Conservation (phyloP, 306 rosid genomes). For the Vigna trinervia region DNA sequence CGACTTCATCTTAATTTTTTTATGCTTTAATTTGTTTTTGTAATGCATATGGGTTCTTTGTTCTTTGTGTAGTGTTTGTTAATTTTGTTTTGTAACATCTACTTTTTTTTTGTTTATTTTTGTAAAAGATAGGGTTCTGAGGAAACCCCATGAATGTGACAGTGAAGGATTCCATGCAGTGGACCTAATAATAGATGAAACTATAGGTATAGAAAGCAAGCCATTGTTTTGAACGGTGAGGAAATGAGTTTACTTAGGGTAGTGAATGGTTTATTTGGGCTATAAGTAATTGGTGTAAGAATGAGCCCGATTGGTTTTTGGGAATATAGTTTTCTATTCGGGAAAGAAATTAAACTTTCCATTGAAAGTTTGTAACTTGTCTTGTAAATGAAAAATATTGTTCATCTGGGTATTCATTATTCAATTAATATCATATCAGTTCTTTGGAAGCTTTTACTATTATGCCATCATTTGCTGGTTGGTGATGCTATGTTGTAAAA, state of each 20-base stretch:
- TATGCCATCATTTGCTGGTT: neutral
- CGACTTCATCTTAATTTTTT: too few species aligned
- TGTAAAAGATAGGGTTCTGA: neutral
- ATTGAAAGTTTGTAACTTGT: constrained; percentile 52
- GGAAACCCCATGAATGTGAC: neutral
- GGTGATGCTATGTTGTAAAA: neutral
- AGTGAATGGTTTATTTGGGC: neutral
- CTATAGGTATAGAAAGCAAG: constrained; percentile 40
- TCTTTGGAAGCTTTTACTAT: neutral
- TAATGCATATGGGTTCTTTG: neutral
- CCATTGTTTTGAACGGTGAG: constrained; percentile 51
- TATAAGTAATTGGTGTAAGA: constrained; percentile 46
- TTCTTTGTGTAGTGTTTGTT: neutral
- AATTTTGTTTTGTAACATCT: neutral
- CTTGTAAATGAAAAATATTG: constrained; percentile 56
- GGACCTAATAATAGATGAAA: constrained; percentile 51
- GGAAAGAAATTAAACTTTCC: constrained; percentile 48
- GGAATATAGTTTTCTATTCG: constrained; percentile 52
- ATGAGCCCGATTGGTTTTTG: constrained; percentile 46
- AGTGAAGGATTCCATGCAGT: neutral
- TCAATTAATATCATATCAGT: neutral
- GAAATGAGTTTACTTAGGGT: constrained; percentile 58
- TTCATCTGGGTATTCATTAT: constrained; percentile 37
- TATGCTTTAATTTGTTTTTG: neutral
- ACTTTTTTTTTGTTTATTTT: neutral